Percentiles rank a stretch among this genome's conserved stretches.
Evolutionary conservation across 2,329 filamentous ascomycete species (phyloP).

Genomic region (Cladosporium colombiae): DNA sequence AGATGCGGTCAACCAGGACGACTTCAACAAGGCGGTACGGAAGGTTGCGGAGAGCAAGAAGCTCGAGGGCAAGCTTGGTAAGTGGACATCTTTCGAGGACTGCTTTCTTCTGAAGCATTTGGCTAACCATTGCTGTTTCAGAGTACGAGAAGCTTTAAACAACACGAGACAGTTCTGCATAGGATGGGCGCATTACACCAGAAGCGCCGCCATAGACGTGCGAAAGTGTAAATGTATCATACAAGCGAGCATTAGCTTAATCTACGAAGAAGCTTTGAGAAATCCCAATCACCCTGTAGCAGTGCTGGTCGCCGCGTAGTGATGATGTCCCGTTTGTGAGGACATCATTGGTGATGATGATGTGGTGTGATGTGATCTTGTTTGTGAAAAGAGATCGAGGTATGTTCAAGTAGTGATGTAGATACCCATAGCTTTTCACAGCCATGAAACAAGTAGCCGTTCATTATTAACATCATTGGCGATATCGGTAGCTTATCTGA

Average conservation of each 20-base stretch:
- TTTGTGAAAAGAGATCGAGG: background rate
- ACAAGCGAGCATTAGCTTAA: slow-evolving; percentile 16
- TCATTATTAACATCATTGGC: background rate
- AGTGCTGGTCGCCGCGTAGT: background rate
- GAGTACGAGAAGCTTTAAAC: slow-evolving; percentile 17
- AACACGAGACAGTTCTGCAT: background rate
- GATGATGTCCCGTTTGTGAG: background rate
- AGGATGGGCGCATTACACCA: background rate
- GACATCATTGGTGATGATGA: background rate
- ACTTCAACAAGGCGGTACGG: slow-evolving; percentile 98
- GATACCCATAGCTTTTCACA: background rate
- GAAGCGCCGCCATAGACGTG: background rate
- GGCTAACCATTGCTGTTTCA: background rate
- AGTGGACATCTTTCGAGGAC: background rate
- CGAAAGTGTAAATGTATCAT: slow-evolving; percentile 15
- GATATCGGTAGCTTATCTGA: background rate
- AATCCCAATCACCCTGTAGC: background rate
- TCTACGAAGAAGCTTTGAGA: slow-evolving; percentile 2
- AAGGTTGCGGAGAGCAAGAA: slow-evolving; percentile 99
- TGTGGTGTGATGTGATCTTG: background rate
- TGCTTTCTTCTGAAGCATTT: background rate
- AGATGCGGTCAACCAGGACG: slow-evolving; percentile 94
- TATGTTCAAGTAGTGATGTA: background rate
- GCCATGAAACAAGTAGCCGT: background rate
- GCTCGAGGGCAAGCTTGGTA: slow-evolving; percentile 82